Conservation (phyloP, 1,139 yeast species). For the Taphrina deformans region DNA sequence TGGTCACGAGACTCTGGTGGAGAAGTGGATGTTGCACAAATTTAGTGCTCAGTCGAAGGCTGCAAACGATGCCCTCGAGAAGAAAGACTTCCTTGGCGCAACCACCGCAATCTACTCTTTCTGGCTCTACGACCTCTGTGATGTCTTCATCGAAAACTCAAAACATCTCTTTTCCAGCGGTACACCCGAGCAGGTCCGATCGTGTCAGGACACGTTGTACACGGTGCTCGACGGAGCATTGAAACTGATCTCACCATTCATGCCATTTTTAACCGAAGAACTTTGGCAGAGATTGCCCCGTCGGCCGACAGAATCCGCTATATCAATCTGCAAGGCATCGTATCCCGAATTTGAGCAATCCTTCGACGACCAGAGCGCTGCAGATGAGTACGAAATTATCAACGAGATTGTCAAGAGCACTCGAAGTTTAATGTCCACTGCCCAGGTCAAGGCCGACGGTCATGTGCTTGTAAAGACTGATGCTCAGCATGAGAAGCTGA, state of each 20-base stretch:
- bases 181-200: slow-evolving; percentile 68
- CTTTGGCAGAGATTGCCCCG: slow-evolving; percentile 98
- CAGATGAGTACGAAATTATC: slow-evolving; percentile 74
- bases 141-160: slow-evolving; percentile 96
- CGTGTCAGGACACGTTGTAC: slow-evolving; percentile 92
- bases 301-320: slow-evolving; percentile 67
- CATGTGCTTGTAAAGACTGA: slow-evolving; percentile 73
- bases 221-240: slow-evolving; percentile 90
- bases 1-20: slow-evolving; percentile 88
- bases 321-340: slow-evolving; percentile 73
- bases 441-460: slow-evolving; percentile 82
- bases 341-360: slow-evolving; percentile 55
- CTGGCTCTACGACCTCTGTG: slow-evolving; percentile 94
- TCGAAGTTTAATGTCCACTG: slow-evolving; percentile 87
- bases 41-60: slow-evolving; percentile 67
- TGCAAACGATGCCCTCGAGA: slow-evolving; percentile 67
- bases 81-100: slow-evolving; percentile 84
- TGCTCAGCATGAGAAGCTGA: slow-evolving; percentile 54
- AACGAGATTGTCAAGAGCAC: slow-evolving; percentile 87
- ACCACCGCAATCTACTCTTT: slow-evolving; percentile 85
- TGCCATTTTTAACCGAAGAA: slow-evolving; percentile 97
- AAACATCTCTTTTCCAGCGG: slow-evolving; percentile 91
- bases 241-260: slow-evolving; percentile 91
- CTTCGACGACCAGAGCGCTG: slow-evolving; percentile 60
- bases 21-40: slow-evolving; percentile 93